These are phyloP conservation scores for Cyberlindnera meyerae DNA, from an alignment of 805 yeast genomes.

Conservation along the genomic window DNA sequence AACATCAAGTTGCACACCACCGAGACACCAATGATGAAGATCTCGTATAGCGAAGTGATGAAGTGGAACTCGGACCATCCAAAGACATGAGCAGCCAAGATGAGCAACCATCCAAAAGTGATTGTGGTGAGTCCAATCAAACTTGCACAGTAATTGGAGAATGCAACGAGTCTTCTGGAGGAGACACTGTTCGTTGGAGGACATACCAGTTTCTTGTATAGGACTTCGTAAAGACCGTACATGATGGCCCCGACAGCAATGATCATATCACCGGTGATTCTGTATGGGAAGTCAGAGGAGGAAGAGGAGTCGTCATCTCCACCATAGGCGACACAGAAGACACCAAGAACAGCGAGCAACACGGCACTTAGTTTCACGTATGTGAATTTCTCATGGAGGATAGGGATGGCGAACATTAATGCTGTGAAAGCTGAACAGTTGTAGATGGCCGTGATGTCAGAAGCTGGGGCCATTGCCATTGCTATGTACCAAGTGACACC, in stretches of 20 bases:
- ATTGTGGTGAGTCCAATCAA: slow-evolving; percentile 58
- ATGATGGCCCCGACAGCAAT: slow-evolving; percentile 70
- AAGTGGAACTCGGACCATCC: slow-evolving; percentile 56
- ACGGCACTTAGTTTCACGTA: slow-evolving; percentile 65
- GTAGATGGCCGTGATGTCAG: slow-evolving; percentile 86
- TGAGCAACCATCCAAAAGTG: slow-evolving; percentile 41
- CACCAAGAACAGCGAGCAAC: slow-evolving; percentile 66
- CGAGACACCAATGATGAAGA: slow-evolving; percentile 47
- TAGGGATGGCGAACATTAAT: slow-evolving; percentile 73
- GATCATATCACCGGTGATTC: slow-evolving; percentile 64
- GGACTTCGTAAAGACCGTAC: slow-evolving; percentile 79
- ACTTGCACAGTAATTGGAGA: slow-evolving; percentile 73
- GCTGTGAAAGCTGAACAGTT: slow-evolving; percentile 90
- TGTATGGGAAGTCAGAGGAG: slow-evolving; percentile 42
- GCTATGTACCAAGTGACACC: slow-evolving; percentile 86
- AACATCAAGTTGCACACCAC: slow-evolving; percentile 60
- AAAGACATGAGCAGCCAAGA: slow-evolving; percentile 45
- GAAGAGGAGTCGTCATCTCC: slow-evolving; percentile 29
- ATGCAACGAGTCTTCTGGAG: slow-evolving; percentile 68
- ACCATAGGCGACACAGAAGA: slow-evolving; percentile 71
- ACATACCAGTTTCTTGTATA: slow-evolving; percentile 71
- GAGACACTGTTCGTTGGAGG: slow-evolving; percentile 62
- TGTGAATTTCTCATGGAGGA: slow-evolving; percentile 61
- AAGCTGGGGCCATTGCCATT: slow-evolving; percentile 72
- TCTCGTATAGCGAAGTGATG: slow-evolving; percentile 36